Percentiles rank a stretch among this genome's conserved stretches.
These are phyloP conservation scores for Waitea zeae DNA, from an alignment of 1,284 basidiomycete genomes.

Conservation along the genomic window DNA sequence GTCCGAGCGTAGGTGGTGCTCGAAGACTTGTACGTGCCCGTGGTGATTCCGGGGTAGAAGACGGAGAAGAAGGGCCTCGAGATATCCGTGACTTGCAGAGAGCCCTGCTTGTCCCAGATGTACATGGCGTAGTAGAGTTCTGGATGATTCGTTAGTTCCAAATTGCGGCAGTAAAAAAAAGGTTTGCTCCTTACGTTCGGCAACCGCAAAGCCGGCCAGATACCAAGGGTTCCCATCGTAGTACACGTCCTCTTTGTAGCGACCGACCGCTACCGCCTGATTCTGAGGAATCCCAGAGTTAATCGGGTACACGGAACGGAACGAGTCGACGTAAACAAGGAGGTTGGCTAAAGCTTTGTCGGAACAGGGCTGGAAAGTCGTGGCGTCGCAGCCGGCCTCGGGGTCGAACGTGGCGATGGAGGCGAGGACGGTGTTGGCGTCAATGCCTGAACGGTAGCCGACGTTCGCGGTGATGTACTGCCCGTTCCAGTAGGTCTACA, in stretches of 20 bases:
- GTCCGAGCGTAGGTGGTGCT: constrained; percentile 15
- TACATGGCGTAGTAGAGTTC: constrained; percentile 24
- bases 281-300: constrained; percentile 26
- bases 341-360: constrained; percentile 36
- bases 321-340: constrained; percentile 32
- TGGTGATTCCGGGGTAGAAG: constrained; percentile 15
- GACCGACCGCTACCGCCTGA: constrained; percentile 29
- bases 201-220: constrained; percentile 42
- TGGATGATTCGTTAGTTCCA: no score
- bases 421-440: constrained; percentile 25
- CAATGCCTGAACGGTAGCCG: constrained; percentile 21
- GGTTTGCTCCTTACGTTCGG: no score
- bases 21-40: constrained; percentile 18
- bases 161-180: no score
- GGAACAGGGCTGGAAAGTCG: constrained; percentile 44
- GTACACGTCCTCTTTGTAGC: constrained; percentile 38
- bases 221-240: constrained; percentile 53
- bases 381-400: constrained; percentile 28
- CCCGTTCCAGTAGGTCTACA: constrained; percentile 25
- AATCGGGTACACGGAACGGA: constrained; percentile 32
- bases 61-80: constrained; percentile 27
- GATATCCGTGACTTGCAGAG: constrained; percentile 17
- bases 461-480: constrained; percentile 23
- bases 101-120: constrained; percentile 18
- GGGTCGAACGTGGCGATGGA: constrained; percentile 30